Evolutionary conservation across 2,329 filamentous ascomycete species (phyloP).

Genomic region (Trichoderma koningiopsis): DNA sequence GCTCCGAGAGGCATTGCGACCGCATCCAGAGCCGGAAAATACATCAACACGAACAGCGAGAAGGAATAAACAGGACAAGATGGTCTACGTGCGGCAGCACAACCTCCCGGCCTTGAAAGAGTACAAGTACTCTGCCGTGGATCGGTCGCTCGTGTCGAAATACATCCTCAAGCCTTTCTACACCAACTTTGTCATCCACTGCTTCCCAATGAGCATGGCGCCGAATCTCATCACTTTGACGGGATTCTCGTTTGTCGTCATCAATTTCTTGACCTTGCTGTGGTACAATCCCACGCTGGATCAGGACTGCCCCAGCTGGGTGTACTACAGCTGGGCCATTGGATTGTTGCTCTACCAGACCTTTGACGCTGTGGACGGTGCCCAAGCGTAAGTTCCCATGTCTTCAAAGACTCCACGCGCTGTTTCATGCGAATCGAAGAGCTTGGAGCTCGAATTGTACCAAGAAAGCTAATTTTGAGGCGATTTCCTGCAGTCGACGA

Average conservation of each 20-base stretch:
- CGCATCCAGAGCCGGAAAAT: background rate
- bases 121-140: constrained; percentile 94
- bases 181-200: constrained; percentile 88
- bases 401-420: background rate
- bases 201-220: constrained; percentile 95
- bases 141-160: constrained; percentile 85
- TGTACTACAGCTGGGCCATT: constrained; percentile 87
- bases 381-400: constrained; percentile 71
- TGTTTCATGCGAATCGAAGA: background rate
- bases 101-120: constrained; percentile 84
- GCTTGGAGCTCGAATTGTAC: background rate
- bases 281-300: constrained; percentile 97
- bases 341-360: constrained; percentile 97
- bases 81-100: constrained; percentile 95
- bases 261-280: constrained; percentile 86
- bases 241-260: constrained; percentile 85
- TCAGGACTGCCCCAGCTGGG: constrained; percentile 91
- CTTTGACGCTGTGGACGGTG: constrained; percentile 94
- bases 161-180: constrained; percentile 99
- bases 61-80: constrained; percentile 44
- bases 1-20: background rate
- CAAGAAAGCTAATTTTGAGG: background rate
- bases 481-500: constrained; percentile 60
- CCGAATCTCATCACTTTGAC: constrained; percentile 84
- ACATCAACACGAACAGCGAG: background rate